A percentile compares a stretch with the other conserved stretches of the same genome.
Evolutionary conservation across 176 grass and related monocot genomes (phyloP).

Genomic region (Poa annua): DNA sequence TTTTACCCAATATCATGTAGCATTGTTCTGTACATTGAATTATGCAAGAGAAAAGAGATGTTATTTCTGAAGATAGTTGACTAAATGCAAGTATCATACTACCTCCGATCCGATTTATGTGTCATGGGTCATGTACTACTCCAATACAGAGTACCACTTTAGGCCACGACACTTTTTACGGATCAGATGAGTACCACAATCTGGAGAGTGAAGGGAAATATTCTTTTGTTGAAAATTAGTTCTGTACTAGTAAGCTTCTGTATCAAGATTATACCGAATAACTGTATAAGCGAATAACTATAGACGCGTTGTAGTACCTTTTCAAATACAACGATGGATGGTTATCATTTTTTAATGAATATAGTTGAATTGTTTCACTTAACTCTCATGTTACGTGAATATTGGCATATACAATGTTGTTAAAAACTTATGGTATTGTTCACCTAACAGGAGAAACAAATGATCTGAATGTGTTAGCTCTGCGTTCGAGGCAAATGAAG

Average conservation of each 20-base stretch:
- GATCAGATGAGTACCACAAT: neutral
- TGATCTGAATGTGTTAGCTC: conserved; percentile 67
- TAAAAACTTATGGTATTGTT: conserved; percentile 14
- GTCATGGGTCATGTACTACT: too few relatives aligned
- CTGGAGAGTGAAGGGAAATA: neutral
- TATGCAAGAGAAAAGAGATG: neutral
- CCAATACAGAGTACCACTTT: too few relatives aligned
- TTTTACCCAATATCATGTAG: conserved; percentile 15
- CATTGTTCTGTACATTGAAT: conserved; percentile 20
- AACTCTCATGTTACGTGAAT: conserved; percentile 18
- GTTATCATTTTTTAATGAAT: neutral
- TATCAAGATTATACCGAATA: neutral
- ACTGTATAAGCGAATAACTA: neutral
- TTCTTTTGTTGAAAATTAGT: conserved; percentile 24
- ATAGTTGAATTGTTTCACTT: neutral
- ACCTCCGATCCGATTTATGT: too few relatives aligned
- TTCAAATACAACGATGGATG: conserved; percentile 33
- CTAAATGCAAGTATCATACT: neutral
- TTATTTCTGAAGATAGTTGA: conserved; percentile 25
- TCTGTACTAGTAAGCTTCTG: conserved; percentile 18
- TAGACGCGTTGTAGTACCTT: neutral
- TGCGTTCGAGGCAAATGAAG: conserved; percentile 94
- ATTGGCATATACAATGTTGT: conserved; percentile 3
- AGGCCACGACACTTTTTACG: too few relatives aligned
- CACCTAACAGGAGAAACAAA: conserved; percentile 74